phyloP scores from a whole-genome alignment of 768 basidiomycete genomes.

The Mrakia frigida region DNA sequence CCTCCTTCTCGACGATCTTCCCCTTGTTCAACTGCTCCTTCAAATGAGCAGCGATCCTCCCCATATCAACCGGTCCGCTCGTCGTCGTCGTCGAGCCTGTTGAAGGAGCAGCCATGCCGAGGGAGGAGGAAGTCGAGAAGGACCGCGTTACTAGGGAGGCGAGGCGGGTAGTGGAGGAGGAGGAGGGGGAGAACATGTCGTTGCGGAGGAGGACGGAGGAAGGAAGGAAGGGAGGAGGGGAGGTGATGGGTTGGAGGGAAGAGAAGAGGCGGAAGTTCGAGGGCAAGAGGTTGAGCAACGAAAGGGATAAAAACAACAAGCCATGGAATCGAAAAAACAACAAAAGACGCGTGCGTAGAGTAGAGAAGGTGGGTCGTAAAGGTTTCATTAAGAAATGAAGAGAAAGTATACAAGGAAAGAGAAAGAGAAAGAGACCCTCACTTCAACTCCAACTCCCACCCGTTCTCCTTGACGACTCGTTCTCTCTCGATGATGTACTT shows the following conservation, averaged over 20 bases:
- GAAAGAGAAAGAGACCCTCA: background rate
- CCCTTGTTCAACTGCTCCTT: background rate
- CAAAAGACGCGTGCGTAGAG: no score
- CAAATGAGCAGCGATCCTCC: background rate
- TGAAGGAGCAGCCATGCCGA: no score
- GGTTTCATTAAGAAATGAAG: no score
- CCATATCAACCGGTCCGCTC: background rate
- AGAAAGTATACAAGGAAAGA: no score
- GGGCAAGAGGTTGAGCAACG: no score
- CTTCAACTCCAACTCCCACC: constrained; percentile 35
- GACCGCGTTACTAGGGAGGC: no score
- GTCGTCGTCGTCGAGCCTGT: background rate
- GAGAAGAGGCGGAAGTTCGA: no score
- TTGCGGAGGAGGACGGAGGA: background rate
- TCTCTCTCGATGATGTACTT: constrained; percentile 43
- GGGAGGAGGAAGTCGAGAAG: no score
- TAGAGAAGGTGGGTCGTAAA: no score
- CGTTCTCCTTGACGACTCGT: constrained; percentile 44
- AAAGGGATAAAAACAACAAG: background rate
- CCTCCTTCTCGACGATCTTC: background rate
- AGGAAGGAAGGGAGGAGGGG: background rate
- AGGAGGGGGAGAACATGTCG: background rate
- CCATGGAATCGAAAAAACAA: background rate
- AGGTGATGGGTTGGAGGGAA: background rate
- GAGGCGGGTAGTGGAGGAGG: background rate